phyloP scores from a whole-genome alignment of 2,329 filamentous ascomycete genomes.

The Penicillium oxalicum region DNA sequence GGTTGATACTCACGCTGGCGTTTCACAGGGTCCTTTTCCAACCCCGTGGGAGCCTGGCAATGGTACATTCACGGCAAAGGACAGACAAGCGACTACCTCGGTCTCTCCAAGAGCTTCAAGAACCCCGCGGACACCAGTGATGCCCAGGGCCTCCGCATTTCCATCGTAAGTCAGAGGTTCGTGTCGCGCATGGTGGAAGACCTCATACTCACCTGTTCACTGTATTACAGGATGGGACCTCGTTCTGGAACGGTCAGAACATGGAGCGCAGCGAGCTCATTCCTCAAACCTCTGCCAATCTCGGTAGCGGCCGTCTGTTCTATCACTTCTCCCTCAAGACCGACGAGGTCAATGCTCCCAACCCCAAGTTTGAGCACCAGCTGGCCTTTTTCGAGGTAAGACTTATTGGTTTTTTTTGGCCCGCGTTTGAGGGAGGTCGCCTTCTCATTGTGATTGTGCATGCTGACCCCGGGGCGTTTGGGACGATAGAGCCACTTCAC shows the following conservation, averaged over 20 bases:
- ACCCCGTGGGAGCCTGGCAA: slow-evolving; percentile 64
- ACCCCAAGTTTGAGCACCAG: slow-evolving; percentile 61
- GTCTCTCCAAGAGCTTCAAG: slow-evolving; percentile 55
- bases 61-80: slow-evolving; percentile 68
- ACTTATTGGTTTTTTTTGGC: not conserved
- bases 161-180: slow-evolving; percentile 41
- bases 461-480: not conserved
- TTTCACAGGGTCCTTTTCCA: slow-evolving; percentile 57
- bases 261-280: slow-evolving; percentile 72
- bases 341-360: slow-evolving; percentile 54
- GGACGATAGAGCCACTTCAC: slow-evolving; percentile 61
- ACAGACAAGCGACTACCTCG: slow-evolving; percentile 50
- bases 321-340: slow-evolving; percentile 68
- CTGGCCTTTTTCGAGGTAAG: slow-evolving; percentile 48
- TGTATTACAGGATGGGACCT: slow-evolving; percentile 23
- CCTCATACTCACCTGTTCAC: not conserved
- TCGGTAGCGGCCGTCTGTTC: slow-evolving; percentile 61
- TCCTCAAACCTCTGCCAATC: slow-evolving; percentile 60
- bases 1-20: not conserved
- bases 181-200: no score
- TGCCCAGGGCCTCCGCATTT: slow-evolving; percentile 62
- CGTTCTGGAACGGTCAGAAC: slow-evolving; percentile 65
- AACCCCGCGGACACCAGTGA: slow-evolving; percentile 59
- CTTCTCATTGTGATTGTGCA: not conserved
- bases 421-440: no score